Conservation (phyloP, 352 stramenopile species). For the Globisporangium emineosum region DNA sequence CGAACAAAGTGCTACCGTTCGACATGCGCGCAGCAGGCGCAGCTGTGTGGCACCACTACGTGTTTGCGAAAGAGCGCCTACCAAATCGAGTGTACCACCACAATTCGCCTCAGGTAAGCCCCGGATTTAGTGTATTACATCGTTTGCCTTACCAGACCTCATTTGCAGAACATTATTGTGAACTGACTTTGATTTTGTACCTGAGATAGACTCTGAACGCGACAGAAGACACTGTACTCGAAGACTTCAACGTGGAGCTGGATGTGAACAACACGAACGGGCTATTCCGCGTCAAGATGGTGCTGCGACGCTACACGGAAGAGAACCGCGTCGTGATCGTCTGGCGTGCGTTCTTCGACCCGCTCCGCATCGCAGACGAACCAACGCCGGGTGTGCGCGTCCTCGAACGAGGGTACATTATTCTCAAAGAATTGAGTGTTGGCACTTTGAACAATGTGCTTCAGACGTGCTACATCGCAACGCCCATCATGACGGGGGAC, state of each 20-base stretch:
- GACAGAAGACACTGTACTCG: slow-evolving; percentile 48
- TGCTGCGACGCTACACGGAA: slow-evolving; percentile 45
- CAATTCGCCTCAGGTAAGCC: slow-evolving; percentile 35
- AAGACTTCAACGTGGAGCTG: slow-evolving; percentile 52
- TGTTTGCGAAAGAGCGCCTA: slow-evolving; percentile 31
- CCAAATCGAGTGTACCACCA: slow-evolving; percentile 41
- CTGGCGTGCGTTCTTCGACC: slow-evolving; percentile 51
- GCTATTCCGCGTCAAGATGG: slow-evolving; percentile 43
- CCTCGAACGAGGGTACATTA: slow-evolving; percentile 53
- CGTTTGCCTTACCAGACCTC: no score
- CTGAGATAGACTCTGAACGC: slow-evolving; percentile 3
- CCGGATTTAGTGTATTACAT: no score
- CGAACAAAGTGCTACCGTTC: slow-evolving; percentile 47
- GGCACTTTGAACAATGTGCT: slow-evolving; percentile 14
- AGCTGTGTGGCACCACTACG: slow-evolving; percentile 43
- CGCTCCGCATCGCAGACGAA: slow-evolving; percentile 41
- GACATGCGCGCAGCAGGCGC: slow-evolving; percentile 33
- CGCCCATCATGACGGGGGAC: slow-evolving; percentile 20
- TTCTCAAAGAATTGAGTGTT: slow-evolving; percentile 30
- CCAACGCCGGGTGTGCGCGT: slow-evolving; percentile 40
- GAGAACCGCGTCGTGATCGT: slow-evolving; percentile 50
- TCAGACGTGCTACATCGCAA: slow-evolving; percentile 35
- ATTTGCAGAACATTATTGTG: no score
- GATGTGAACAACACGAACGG: slow-evolving; percentile 40
- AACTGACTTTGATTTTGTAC: no score